phyloP scores from a whole-genome alignment of 2,329 filamentous ascomycete species.

The Thermomyces lanuginosus region DNA sequence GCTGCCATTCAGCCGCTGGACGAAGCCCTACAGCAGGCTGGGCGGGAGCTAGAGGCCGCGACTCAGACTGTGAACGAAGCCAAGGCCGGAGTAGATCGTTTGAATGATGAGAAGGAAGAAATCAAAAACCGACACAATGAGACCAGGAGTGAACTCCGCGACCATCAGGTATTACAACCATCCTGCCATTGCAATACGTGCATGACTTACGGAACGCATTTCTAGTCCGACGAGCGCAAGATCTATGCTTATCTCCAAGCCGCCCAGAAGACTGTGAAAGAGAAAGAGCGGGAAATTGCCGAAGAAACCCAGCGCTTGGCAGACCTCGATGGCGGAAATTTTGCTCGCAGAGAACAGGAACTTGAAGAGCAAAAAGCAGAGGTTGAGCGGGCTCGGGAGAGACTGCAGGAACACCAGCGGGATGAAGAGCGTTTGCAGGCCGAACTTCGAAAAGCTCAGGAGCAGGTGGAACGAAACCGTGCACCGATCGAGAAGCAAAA shows the following conservation, averaged over 20 bases:
- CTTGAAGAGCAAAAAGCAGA: slow-evolving; percentile 42
- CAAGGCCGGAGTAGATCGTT: slow-evolving; percentile 26
- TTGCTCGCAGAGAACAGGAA: slow-evolving; percentile 44
- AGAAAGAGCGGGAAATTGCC: slow-evolving; percentile 29
- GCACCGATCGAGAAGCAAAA: slow-evolving; percentile 29
- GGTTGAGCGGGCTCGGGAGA: slow-evolving; percentile 29
- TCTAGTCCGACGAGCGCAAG: slow-evolving; percentile 48
- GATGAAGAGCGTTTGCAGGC: slow-evolving; percentile 20
- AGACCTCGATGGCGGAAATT: slow-evolving; percentile 52
- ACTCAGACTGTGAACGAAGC: slow-evolving; percentile 29
- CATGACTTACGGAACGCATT: slow-evolving; percentile 6
- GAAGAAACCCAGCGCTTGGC: slow-evolving; percentile 42
- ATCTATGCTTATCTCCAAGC: slow-evolving; percentile 43
- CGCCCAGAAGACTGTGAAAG: slow-evolving; percentile 31
- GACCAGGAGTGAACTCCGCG: slow-evolving; percentile 37
- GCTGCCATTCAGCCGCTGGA: slow-evolving; percentile 30
- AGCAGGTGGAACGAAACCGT: slow-evolving; percentile 12
- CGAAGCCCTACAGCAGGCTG: slow-evolving; percentile 29
- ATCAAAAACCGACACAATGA: slow-evolving; percentile 37
- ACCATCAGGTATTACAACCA: slow-evolving; percentile 34
- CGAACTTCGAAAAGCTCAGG: slow-evolving; percentile 19
- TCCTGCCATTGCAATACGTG: slow-evolving; percentile 3
- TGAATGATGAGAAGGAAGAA: slow-evolving; percentile 33
- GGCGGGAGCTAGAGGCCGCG: slow-evolving; percentile 23
- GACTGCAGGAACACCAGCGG: slow-evolving; percentile 27